Conservation (phyloP, 2,329 filamentous ascomycete species). For the Ophiosphaerella korrae region DNA sequence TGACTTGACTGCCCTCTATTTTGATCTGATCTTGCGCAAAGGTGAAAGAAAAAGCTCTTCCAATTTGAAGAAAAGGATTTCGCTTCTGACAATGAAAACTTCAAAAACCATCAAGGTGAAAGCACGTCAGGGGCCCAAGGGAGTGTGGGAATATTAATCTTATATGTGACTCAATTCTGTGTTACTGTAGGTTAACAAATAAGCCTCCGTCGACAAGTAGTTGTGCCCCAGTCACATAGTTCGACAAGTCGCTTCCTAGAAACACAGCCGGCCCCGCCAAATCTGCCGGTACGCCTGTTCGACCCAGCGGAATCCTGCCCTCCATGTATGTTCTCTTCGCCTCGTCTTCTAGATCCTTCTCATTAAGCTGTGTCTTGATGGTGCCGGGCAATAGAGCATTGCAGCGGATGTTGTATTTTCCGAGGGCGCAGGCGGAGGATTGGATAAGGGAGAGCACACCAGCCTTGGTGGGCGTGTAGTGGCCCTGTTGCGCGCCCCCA, state of each 20-base stretch:
- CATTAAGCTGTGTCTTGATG: slow-evolving; percentile 82
- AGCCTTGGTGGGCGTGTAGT: slow-evolving; percentile 87
- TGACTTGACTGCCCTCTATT: too few relatives aligned
- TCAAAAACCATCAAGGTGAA: too few relatives aligned
- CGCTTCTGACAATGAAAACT: not conserved
- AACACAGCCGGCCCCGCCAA: slow-evolving; percentile 85
- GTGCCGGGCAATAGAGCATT: slow-evolving; percentile 85
- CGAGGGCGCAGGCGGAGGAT: slow-evolving; percentile 78
- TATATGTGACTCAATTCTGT: not conserved
- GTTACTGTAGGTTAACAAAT: slow-evolving; percentile 74
- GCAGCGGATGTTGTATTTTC: slow-evolving; percentile 76
- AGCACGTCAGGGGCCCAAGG: too few relatives aligned
- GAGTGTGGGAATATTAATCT: too few relatives aligned
- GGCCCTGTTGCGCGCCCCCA: slow-evolving; percentile 77
- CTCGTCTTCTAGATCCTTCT: slow-evolving; percentile 76
- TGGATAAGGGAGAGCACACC: slow-evolving; percentile 83
- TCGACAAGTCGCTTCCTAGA: slow-evolving; percentile 72
- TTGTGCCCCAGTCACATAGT: slow-evolving; percentile 72
- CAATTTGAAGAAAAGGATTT: too few relatives aligned
- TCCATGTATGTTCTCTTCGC: slow-evolving; percentile 79
- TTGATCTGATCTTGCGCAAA: too few relatives aligned
- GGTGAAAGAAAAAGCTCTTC: too few relatives aligned
- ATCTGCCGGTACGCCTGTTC: slow-evolving; percentile 60
- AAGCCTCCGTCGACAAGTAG: slow-evolving; percentile 85
- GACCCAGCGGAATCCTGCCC: slow-evolving; percentile 73